Evolutionary conservation across 257 asterid species (phyloP).

Genomic region (Solanum tacnaense): DNA sequence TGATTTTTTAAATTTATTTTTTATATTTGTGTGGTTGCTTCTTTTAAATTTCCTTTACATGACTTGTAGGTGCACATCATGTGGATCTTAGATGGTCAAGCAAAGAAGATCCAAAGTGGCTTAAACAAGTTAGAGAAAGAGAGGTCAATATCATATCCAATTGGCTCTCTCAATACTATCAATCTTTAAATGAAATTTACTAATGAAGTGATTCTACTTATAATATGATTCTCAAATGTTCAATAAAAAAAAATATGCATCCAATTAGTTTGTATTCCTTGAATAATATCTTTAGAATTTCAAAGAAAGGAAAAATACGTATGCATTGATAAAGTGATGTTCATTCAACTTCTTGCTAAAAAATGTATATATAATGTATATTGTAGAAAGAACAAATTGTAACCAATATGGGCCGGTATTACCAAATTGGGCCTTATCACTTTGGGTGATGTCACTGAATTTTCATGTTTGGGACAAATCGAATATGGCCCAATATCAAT

Average conservation of each 20-base stretch:
- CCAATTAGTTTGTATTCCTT: background rate
- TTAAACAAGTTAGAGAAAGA: constrained; percentile 13
- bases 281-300: background rate
- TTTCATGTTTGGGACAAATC: background rate
- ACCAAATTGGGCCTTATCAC: background rate
- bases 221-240: background rate
- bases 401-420: background rate
- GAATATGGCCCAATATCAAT: background rate
- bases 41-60: background rate
- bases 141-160: background rate
- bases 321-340: background rate
- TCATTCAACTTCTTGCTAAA: background rate
- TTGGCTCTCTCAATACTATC: constrained; percentile 9
- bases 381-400: background rate
- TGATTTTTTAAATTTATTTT: no score
- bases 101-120: constrained; percentile 80
- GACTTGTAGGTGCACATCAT: constrained; percentile 66
- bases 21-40: background rate
- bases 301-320: background rate
- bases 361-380: background rate
- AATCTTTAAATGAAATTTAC: constrained; percentile 3
- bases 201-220: background rate
- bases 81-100: constrained; percentile 79
- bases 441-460: background rate
- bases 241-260: background rate